These are phyloP conservation scores for Prunus davidiana DNA, from an alignment of 306 rosid genomes.

Conservation along the genomic window DNA sequence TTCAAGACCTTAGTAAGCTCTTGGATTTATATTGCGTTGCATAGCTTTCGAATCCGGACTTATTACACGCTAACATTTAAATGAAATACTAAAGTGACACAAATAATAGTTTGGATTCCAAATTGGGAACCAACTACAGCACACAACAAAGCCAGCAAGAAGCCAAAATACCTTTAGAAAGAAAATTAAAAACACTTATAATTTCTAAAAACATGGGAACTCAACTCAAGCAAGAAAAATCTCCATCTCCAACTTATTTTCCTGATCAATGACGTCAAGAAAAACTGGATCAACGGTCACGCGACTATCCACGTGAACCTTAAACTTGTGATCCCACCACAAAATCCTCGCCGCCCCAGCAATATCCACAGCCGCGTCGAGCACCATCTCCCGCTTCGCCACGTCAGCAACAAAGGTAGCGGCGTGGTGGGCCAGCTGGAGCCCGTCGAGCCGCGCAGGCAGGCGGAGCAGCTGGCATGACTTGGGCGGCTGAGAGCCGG, in stretches of 20 bases:
- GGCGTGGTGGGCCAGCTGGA: constrained; percentile 62
- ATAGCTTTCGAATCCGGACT: too few species aligned
- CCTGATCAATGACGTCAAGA: constrained; percentile 74
- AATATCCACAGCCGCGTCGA: constrained; percentile 66
- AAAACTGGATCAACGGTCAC: constrained; percentile 84
- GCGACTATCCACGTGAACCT: constrained; percentile 72
- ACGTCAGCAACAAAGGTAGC: constrained; percentile 50
- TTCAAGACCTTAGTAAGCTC: too few species aligned
- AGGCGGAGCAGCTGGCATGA: constrained; percentile 74
- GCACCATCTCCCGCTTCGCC: constrained; percentile 67
- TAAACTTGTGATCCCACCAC: constrained; percentile 76
- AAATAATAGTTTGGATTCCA: too few species aligned
- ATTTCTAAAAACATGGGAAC: background rate
- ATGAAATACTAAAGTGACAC: too few species aligned
- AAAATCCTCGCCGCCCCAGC: constrained; percentile 65
- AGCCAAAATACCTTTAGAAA: too few species aligned
- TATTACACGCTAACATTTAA: too few species aligned
- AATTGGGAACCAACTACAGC: too few species aligned
- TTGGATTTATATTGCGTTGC: too few species aligned
- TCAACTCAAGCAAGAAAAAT: constrained; percentile 18
- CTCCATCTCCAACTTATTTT: constrained; percentile 48
- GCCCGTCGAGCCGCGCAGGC: constrained; percentile 65
- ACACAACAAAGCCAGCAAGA: too few species aligned
- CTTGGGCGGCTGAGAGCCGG: constrained; percentile 69
- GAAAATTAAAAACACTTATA: background rate